Evolutionary conservation across 225 moss, liverwort and hornwort species (phyloP).

Genomic region (Physcomitrium patens): DNA sequence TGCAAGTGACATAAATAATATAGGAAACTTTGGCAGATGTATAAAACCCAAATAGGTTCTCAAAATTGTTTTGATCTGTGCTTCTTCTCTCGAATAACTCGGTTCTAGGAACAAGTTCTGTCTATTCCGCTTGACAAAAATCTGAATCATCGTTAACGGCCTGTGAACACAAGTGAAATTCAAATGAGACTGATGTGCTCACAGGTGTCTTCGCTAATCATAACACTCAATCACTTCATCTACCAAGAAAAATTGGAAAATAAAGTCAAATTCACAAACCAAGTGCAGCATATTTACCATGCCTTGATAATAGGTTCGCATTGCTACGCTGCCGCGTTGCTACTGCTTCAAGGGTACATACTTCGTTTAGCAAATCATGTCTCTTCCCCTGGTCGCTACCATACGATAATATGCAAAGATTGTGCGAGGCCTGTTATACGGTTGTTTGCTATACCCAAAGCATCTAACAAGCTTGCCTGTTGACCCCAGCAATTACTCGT

Average conservation of each 20-base stretch:
- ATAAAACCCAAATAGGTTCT: background rate
- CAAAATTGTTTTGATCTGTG: background rate
- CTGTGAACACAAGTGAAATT: slow-evolving; percentile 6
- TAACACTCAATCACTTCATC: background rate
- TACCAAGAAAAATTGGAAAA: background rate
- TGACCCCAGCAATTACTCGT: slow-evolving; percentile 54
- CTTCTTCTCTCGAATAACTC: background rate
- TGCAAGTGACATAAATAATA: slow-evolving; percentile 8
- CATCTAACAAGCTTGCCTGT: background rate
- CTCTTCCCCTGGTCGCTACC: background rate
- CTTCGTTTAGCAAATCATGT: background rate
- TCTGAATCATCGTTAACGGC: slow-evolving; percentile 8
- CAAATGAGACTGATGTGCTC: background rate
- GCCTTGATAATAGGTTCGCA: background rate
- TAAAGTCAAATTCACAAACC: too few relatives aligned
- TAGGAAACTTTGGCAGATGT: background rate
- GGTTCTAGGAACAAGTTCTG: background rate
- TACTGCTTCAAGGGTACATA: background rate
- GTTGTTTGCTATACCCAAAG: background rate
- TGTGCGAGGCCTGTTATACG: background rate
- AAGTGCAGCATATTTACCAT: slow-evolving; percentile 4
- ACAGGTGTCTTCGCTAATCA: background rate
- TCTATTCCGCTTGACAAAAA: slow-evolving; percentile 18
- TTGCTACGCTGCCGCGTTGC: slow-evolving; percentile 1
- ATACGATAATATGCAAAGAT: background rate